Base-by-base conservation (phyloP, 73 alveolate species). In the Effrenium voratum region DNA sequence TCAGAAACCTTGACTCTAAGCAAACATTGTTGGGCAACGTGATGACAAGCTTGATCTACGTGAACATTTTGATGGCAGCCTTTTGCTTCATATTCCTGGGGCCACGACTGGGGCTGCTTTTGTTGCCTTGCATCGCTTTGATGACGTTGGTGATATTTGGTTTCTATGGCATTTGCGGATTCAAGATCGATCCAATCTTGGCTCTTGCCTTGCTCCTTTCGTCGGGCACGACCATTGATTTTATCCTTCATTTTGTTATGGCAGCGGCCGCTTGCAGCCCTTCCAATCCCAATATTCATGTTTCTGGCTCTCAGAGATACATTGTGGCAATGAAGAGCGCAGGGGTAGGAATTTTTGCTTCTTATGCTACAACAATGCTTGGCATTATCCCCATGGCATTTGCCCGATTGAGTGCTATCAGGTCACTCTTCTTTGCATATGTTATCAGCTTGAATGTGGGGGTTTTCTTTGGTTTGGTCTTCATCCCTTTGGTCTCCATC, bases 401-500 rank as follows among this genome's bases (percentile, higher is more conserved):
- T 34, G 76, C 76, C 8, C 76, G 76, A 34, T 28, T 63, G 38
- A 63, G 76, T 34, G 5, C 76, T 28, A 63, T 63, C 22, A 15
- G 76, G 41, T 63, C 76, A 34, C 76, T 63, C 38, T 63, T 63
- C 76, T 12, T 63, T 15, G 5, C 76, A 12, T 63, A 63, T 63
- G 76, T 63, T 34, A 63, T 63, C 76, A 63, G 76, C 76, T 28
- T 63, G 76, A 63, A 63, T 34, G 76, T 63, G 8, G 76, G 76
- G 38, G 38, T 28, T 28, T 63, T 63, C 76, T 63, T 63, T 63
- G 76, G 76, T 34, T 34, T 63, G 41, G 76, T 63, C 10, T 63
- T 63, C 76, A 63, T 63, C 76, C 76, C 76, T 63, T 28, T 63
- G 76, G 76, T 63, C 76, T 63, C 76, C 38, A 63, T 63, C 76